A percentile compares a stretch with the other conserved stretches of the same genome.
These are phyloP conservation scores for Adenanthera pavonina DNA, from an alignment of 306 rosid species.

Conservation along the genomic window DNA sequence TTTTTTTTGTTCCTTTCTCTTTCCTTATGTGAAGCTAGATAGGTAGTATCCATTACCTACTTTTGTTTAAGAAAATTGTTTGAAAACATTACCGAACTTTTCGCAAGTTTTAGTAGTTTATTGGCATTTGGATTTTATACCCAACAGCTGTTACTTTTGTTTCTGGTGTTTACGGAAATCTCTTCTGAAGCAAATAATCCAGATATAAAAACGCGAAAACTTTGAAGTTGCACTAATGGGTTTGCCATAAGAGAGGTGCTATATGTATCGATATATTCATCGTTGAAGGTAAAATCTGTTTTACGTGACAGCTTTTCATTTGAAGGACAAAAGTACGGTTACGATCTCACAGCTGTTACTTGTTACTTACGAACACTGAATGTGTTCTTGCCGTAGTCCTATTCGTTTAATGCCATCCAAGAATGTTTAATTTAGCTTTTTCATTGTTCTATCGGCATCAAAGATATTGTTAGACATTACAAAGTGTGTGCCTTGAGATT, in stretches of 20 bases:
- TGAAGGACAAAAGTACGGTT: neutral
- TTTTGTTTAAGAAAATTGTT: neutral
- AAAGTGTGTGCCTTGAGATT: neutral
- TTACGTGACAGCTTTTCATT: neutral
- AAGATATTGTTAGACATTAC: neutral
- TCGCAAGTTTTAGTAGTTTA: neutral
- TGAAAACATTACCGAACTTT: neutral
- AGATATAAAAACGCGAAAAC: neutral
- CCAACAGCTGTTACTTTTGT: neutral
- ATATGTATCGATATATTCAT: neutral
- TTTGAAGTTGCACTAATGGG: neutral
- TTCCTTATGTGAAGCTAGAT: neutral
- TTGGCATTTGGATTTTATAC: neutral
- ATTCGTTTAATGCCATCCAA: neutral
- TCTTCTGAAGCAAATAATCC: neutral
- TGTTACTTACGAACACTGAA: neutral
- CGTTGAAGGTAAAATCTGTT: neutral
- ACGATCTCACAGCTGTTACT: neutral
- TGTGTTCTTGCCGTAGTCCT: neutral
- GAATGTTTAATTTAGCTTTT: neutral
- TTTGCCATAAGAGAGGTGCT: neutral
- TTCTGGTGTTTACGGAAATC: neutral
- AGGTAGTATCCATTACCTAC: neutral
- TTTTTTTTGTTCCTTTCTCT: neutral
- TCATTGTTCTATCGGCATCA: neutral